A percentile compares a stretch with the other conserved stretches of the same genome.
Evolutionary conservation across 2,329 filamentous ascomycete species (phyloP).

Genomic region (Tolypocladium album): DNA sequence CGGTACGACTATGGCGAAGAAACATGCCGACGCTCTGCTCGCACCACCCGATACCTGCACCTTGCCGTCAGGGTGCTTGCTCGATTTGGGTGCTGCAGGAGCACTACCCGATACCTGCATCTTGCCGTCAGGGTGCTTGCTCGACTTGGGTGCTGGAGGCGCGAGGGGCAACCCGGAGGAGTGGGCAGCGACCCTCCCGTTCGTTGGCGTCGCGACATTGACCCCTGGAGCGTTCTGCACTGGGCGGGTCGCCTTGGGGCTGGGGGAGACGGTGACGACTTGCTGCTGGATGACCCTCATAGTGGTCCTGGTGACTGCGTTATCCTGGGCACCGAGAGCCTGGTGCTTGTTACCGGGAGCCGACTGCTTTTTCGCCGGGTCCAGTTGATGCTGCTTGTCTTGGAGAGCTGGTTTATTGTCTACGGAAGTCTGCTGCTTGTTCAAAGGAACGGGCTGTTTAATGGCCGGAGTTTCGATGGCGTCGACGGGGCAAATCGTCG

Average conservation of each 20-base stretch:
- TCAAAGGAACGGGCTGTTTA: too few species aligned
- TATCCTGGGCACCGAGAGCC: not conserved
- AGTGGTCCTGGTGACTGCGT: not conserved
- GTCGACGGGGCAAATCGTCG: not conserved
- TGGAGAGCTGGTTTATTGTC: not conserved
- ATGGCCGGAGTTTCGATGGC: not conserved
- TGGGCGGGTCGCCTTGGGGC: not conserved
- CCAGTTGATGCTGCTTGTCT: too few species aligned
- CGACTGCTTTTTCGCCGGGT: too few species aligned
- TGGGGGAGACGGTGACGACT: not conserved
- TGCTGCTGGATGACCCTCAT: not conserved
- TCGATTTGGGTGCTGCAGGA: not conserved
- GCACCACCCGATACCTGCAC: not conserved
- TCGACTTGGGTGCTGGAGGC: too few species aligned
- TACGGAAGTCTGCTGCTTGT: too few species aligned
- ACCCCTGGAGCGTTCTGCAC: not conserved
- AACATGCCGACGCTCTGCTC: not conserved
- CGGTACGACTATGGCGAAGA: not conserved
- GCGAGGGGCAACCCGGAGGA: too few species aligned
- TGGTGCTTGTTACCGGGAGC: not conserved
- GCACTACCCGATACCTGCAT: too few species aligned
- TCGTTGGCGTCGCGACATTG: too few species aligned
- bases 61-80: not conserved
- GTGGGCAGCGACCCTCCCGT: not conserved
- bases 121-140: too few species aligned